A percentile compares a stretch with the other conserved stretches of the same genome.
These are phyloP conservation scores for Monilinia laxa DNA, from an alignment of 2,329 filamentous ascomycete genomes.

Conservation along the genomic window DNA sequence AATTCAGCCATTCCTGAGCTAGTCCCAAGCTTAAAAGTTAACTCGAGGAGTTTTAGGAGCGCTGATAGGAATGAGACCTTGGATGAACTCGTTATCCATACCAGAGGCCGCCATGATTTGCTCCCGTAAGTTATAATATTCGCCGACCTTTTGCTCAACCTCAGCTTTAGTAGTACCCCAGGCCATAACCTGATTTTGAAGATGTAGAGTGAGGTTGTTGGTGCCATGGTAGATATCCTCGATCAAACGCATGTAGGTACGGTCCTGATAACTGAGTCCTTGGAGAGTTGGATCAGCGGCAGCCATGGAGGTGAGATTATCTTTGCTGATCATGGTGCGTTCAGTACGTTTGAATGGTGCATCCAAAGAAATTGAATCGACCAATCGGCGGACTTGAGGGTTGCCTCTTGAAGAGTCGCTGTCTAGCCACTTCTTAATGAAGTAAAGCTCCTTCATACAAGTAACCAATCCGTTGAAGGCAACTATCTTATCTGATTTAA, in stretches of 20 bases:
- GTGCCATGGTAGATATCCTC: conserved; percentile 14
- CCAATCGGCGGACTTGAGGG: not conserved
- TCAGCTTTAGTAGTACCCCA: conserved; percentile 9
- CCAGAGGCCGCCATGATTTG: conserved; percentile 14
- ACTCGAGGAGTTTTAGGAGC: conserved; percentile 12
- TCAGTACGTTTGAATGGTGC: conserved; percentile 8
- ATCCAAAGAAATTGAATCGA: conserved; percentile 4
- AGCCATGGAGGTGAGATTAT: not conserved
- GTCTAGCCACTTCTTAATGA: conserved; percentile 9
- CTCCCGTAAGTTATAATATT: conserved; percentile 9
- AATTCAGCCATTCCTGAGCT: not conserved
- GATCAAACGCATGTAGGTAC: conserved; percentile 15
- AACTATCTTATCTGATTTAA: conserved; percentile 14
- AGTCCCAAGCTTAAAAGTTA: not conserved
- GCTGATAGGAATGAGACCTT: not conserved
- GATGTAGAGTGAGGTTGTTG: conserved; percentile 15
- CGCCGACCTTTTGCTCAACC: conserved; percentile 7
- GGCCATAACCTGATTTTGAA: conserved; percentile 12
- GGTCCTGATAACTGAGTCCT: conserved; percentile 7
- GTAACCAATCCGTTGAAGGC: conserved; percentile 10
- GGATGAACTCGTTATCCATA: conserved; percentile 13
- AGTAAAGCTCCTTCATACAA: conserved; percentile 13
- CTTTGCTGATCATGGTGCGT: conserved; percentile 10
- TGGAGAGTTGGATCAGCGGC: not conserved
- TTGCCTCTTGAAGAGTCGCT: not conserved